These are phyloP conservation scores for Claviceps fusiformis DNA, from an alignment of 2,329 filamentous ascomycete species.

Conservation along the genomic window DNA sequence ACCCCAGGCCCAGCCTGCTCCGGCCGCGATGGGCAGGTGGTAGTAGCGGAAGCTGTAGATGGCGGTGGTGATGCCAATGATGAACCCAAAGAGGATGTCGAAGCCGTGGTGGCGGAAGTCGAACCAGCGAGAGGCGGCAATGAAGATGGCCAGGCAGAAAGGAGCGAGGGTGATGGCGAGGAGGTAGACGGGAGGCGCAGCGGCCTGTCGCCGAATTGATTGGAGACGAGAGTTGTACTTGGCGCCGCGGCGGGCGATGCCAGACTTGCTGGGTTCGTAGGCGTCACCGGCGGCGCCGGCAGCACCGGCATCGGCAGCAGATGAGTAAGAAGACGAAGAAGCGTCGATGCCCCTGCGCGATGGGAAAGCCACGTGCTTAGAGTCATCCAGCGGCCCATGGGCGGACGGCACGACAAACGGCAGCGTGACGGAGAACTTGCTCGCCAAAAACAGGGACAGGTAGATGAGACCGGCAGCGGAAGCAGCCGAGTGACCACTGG, in stretches of 20 bases:
- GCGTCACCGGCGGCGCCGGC: conserved; percentile 17
- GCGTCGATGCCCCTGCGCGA: conserved; percentile 36
- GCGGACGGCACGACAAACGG: conserved; percentile 47
- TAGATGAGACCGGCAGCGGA: conserved; percentile 73
- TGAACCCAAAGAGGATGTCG: conserved; percentile 74
- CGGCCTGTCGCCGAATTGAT: conserved; percentile 51
- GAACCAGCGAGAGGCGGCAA: conserved; percentile 74
- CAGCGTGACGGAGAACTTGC: conserved; percentile 63
- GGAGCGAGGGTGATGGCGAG: conserved; percentile 58
- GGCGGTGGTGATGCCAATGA: conserved; percentile 59
- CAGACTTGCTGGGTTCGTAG: conserved; percentile 18
- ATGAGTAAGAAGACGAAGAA: not conserved
- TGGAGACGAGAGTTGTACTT: conserved; percentile 20
- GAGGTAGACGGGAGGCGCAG: conserved; percentile 70
- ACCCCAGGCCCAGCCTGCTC: conserved; percentile 83
- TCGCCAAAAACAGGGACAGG: conserved; percentile 73
- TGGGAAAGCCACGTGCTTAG: conserved; percentile 53
- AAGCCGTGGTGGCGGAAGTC: conserved; percentile 88
- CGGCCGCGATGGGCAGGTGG: conserved; percentile 60
- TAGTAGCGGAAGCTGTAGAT: conserved; percentile 75
- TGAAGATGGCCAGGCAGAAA: conserved; percentile 62
- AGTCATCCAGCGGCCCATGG: conserved; percentile 28
- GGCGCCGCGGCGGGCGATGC: conserved; percentile 10
- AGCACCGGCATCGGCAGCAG: not conserved
- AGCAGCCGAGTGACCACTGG: conserved; percentile 43